These are phyloP conservation scores for Harrya chromipes DNA, from an alignment of 768 basidiomycete species.

Conservation along the genomic window DNA sequence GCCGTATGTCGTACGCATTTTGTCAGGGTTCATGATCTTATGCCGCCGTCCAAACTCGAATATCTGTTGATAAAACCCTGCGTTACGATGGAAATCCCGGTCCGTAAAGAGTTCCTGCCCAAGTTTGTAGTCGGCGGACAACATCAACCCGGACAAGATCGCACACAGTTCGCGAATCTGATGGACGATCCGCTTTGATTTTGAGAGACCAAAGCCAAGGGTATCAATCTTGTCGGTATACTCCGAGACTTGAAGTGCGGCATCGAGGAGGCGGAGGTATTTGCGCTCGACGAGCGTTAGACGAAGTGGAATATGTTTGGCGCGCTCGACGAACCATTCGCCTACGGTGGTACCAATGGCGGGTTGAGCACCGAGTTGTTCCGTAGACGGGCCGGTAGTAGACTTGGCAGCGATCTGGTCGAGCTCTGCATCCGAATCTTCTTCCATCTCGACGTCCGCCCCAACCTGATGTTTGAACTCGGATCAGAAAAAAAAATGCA, in stretches of 20 bases:
- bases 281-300: slow-evolving; percentile 75
- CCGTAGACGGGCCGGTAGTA: slow-evolving; percentile 19
- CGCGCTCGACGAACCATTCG: slow-evolving; percentile 82
- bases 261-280: slow-evolving; percentile 79
- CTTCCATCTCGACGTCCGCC: slow-evolving; percentile 36
- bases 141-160: slow-evolving; percentile 78
- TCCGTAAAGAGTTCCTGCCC: slow-evolving; percentile 86
- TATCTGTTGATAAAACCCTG: slow-evolving; percentile 73
- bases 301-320: slow-evolving; percentile 79
- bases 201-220: slow-evolving; percentile 70
- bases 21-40: slow-evolving; percentile 92
- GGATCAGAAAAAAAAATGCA: slow-evolving; percentile 2
- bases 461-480: slow-evolving; percentile 19
- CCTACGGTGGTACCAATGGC: slow-evolving; percentile 59
- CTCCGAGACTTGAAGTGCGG: slow-evolving; percentile 80
- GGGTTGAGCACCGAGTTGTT: slow-evolving; percentile 55
- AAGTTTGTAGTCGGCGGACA: slow-evolving; percentile 82
- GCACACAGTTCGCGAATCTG: slow-evolving; percentile 87
- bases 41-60: slow-evolving; percentile 83
- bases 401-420: slow-evolving; percentile 36
- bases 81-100: slow-evolving; percentile 77
- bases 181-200: slow-evolving; percentile 83
- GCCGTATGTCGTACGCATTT: slow-evolving; percentile 87
- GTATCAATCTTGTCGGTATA: slow-evolving; percentile 92
- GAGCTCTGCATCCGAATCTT: slow-evolving; percentile 36